Base-by-base conservation (phyloP, 495 filamentous ascomycete species). In the Barbatosphaeria neglecta region DNA sequence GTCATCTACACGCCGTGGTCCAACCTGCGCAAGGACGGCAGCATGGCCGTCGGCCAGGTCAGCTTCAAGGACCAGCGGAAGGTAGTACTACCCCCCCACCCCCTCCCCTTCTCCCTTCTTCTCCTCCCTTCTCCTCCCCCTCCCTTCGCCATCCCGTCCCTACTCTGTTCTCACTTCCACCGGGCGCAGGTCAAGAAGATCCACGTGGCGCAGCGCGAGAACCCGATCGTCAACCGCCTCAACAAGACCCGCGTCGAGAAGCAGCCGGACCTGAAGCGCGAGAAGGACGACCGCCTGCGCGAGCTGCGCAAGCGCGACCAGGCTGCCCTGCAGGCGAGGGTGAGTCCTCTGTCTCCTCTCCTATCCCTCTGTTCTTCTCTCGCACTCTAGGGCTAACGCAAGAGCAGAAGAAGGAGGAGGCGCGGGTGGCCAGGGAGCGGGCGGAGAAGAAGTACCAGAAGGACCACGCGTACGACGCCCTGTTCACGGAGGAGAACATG, bases 1-100 rank as follows among this genome's bases (percentile, higher is more conserved):
- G 67, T 98, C 46, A 90, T 98, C 54, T 98, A 97, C 66, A 98
- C 92, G 3, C 93, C 92, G 17, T 97, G 93, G 93, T 85, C 87
- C 35, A 98, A 98, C 59, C 81, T 98, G 6, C 82, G 84, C 62
- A 98, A 97, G 60, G 86, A 92, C 54, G 90, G 89, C n/a, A 83
- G 79, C 56, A 98, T 98, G 92, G 89, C 87, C 4, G 82, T 80
- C 3, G 92, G 92, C 19, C 92, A 98, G 63, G 92, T 98, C 43
- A 82, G 86, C 37, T 98, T 96, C 68, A 87, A 94, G 56, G 90
- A 96, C 64, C 76, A 71, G n/a, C 83, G 83, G 57, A 84, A 74
- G 57, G 67, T 66, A 46, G 23, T 3, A 16, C n/a, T 19, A 0
- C 28, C 23, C 15, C 6, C n/a, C 19, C 24, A 17, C 37, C 7